Base-by-base conservation (phyloP, 192 early-diverging fungal genomes). In the Coemansia sp. region DNA sequence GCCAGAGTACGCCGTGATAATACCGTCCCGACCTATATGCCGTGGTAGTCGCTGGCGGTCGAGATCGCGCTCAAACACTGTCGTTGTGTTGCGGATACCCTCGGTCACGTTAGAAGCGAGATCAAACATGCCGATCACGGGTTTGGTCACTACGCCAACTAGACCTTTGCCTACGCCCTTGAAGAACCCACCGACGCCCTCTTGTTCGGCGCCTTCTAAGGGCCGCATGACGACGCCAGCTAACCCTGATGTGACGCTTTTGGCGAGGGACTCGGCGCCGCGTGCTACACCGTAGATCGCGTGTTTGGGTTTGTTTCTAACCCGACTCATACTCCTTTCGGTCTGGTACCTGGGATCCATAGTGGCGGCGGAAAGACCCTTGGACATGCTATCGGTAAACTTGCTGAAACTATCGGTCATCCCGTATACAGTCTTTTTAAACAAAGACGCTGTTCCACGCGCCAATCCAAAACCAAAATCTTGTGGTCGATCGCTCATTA, bases 361-460 rank as follows among this genome's bases (percentile, higher is more conserved):
- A 0, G 98, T 98, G 41, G 96, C 96, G 15, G 93, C 93, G 0
- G 98, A 93, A 34, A 99, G 76, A 40, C 97, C 98, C 87, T 99
- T 99, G 70, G 96, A 93, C 47, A 99, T 88, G 70, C 94, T 96
- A 71, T 95, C 98, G 5, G 98, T 94, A 63, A 99, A 91, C 78
- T 97, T 97, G 40, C 95, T 92, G 66, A 99, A 89, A 63, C 94
- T 95, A 74, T 97, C 96, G 2, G 95, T 90, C 60, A 98, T 89
- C 15, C 98, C 97, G 87, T 93, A 99, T 22, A 98, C 96, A 5
- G 94, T 97, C 83, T 99, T 99, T 44, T 93, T 92, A 70, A 89
- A 89, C 66, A 91, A 74, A 3, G 87, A 86, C n/a, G 85, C 77
- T n/a, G 85, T 84, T 70, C 89, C 95, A 64, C 94, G 91, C 1